Conservation (phyloP, 768 basidiomycete species). For the Hirschioporus abietinus region DNA sequence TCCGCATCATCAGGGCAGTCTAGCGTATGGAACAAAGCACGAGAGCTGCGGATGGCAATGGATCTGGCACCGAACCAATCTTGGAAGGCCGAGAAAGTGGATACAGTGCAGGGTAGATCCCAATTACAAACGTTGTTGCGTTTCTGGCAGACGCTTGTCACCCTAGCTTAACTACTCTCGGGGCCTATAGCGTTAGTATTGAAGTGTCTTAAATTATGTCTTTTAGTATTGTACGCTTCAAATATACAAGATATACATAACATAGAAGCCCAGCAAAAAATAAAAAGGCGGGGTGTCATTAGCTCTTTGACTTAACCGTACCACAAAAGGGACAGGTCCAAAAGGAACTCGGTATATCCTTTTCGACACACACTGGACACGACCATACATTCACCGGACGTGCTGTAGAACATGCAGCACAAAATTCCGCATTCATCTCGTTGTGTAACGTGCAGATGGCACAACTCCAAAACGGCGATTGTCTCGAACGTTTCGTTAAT, state of each 20-base stretch:
- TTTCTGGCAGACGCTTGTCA: neutral
- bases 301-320: conserved; percentile 44
- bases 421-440: conserved; percentile 39
- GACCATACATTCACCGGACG: conserved; percentile 51
- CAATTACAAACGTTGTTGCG: neutral
- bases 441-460: conserved; percentile 67
- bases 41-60: neutral
- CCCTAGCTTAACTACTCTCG: neutral
- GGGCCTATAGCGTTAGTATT: too few species aligned
- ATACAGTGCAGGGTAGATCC: neutral
- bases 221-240: neutral
- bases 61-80: neutral
- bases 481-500: conserved; percentile 3
- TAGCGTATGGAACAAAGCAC: neutral
- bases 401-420: conserved; percentile 51
- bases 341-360: conserved; percentile 53
- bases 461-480: conserved; percentile 26
- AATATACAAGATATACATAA: neutral
- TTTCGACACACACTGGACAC: conserved; percentile 60
- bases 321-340: conserved; percentile 80
- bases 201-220: too few species aligned
- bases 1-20: neutral
- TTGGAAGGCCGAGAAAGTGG: neutral
- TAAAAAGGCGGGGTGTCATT: conserved; percentile 7
- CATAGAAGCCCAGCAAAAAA: conserved; percentile 28